Percentiles rank a stretch among this genome's conserved stretches.
These are phyloP conservation scores for Ceratonia siliqua DNA, from an alignment of 306 rosid genomes.

Conservation along the genomic window DNA sequence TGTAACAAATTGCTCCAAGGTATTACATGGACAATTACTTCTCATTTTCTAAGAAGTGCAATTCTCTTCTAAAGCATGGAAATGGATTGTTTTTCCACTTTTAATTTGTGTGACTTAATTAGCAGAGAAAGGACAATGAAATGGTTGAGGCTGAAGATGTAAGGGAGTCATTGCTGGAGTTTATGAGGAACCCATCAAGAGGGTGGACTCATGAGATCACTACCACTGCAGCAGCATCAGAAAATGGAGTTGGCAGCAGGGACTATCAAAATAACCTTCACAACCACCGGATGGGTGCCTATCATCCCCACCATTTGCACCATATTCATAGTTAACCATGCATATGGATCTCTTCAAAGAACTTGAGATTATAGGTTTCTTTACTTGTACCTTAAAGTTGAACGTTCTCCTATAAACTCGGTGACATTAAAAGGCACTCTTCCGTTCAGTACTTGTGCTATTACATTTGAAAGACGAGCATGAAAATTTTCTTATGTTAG, in stretches of 20 bases:
- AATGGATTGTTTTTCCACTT: not conserved
- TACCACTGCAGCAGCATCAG: constrained; percentile 32
- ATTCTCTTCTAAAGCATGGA: not conserved
- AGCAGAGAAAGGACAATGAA: constrained; percentile 74
- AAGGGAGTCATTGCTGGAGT: constrained; percentile 72
- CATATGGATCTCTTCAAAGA: not conserved
- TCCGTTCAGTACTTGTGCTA: too few relatives aligned
- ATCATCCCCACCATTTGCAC: constrained; percentile 48
- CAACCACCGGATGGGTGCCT: constrained; percentile 46
- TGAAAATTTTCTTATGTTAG: not conserved
- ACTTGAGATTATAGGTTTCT: not conserved
- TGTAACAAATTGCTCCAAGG: too few relatives aligned
- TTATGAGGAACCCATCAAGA: constrained; percentile 60
- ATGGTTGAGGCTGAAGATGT: constrained; percentile 75
- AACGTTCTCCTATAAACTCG: not conserved
- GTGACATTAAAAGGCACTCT: not conserved
- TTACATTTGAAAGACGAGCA: too few relatives aligned
- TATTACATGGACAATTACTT: too few relatives aligned
- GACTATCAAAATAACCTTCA: constrained; percentile 50
- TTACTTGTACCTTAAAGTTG: not conserved
- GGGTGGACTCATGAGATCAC: constrained; percentile 51
- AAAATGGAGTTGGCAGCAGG: constrained; percentile 37
- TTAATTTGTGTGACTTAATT: not conserved
- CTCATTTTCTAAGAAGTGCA: too few relatives aligned
- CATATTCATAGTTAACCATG: constrained; percentile 41